These are phyloP conservation scores for Phellinidium pouzarii DNA, from an alignment of 1,284 basidiomycete genomes.

Conservation along the genomic window DNA sequence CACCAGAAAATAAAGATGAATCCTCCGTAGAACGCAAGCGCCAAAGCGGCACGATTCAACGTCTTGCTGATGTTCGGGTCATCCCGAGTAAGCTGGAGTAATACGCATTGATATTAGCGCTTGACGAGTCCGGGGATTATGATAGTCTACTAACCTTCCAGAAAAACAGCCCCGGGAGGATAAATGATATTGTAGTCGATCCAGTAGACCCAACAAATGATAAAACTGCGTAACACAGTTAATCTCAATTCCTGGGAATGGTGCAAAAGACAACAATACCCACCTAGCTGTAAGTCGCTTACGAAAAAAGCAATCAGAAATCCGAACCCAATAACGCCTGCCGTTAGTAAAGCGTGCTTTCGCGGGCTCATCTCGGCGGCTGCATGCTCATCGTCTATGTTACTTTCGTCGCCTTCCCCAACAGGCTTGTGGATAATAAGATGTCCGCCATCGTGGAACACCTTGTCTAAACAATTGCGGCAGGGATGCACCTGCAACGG, in stretches of 20 bases:
- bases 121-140: neutral
- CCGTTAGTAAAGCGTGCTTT: constrained; percentile 74
- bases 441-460: constrained; percentile 49
- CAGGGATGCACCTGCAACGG: constrained; percentile 93
- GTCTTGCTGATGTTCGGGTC: constrained; percentile 52
- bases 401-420: constrained; percentile 39
- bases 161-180: constrained; percentile 84
- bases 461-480: constrained; percentile 87
- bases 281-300: constrained; percentile 78
- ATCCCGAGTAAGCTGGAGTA: constrained; percentile 60
- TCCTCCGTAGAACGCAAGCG: constrained; percentile 70
- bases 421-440: constrained; percentile 14
- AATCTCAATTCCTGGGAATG: neutral
- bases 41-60: constrained; percentile 59
- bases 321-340: constrained; percentile 61
- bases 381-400: constrained; percentile 47
- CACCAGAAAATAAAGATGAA: constrained; percentile 85
- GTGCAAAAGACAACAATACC: constrained; percentile 26
- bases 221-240: constrained; percentile 49
- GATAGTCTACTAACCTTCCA: constrained; percentile 53
- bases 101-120: constrained; percentile 19
- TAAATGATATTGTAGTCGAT: constrained; percentile 95
- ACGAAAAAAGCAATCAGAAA: constrained; percentile 81
- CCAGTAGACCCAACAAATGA: constrained; percentile 97
- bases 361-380: constrained; percentile 59